Evolutionary conservation across 176 grass and related monocot genomes (phyloP).

Genomic region (Urochloa ruziziensis): DNA sequence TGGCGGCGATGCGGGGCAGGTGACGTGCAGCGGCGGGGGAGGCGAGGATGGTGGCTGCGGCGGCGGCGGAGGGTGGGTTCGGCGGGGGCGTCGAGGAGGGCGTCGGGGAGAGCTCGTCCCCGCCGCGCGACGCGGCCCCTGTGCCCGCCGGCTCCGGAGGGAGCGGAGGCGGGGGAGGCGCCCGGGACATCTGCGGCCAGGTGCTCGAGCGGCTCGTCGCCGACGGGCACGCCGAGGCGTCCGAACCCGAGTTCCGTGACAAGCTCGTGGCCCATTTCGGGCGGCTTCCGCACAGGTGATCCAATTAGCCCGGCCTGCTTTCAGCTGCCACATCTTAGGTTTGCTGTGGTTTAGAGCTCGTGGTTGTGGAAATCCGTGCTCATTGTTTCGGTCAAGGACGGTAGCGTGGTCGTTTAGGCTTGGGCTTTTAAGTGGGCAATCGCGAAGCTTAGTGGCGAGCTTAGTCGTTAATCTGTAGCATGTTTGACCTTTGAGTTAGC

Average conservation of each 20-base stretch:
- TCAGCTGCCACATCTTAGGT: neutral
- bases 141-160: conserved; percentile 34
- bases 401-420: neutral
- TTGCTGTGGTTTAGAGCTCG: neutral
- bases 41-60: conserved; percentile 2
- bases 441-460: neutral
- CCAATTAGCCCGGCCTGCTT: neutral
- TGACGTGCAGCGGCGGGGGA: conserved; percentile 3
- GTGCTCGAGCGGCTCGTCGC: conserved; percentile 72
- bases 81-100: conserved; percentile 69
- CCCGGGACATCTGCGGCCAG: conserved; percentile 45
- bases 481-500: conserved; percentile 17
- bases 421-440: neutral
- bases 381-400: neutral
- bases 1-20: conserved; percentile 26
- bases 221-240: conserved; percentile 66
- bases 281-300: conserved; percentile 70
- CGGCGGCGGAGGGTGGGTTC: conserved; percentile 11
- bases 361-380: conserved; percentile 16
- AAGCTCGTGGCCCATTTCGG: conserved; percentile 75
- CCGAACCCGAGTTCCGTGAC: conserved; percentile 60
- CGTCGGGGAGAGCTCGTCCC: conserved; percentile 93
- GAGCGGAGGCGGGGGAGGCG: conserved; percentile 24
- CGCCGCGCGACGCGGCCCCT: conserved; percentile 33
- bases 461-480: neutral